Evolutionary conservation across 768 basidiomycete genomes (phyloP).

Genomic region (Tylopilus rubrobrunneus): DNA sequence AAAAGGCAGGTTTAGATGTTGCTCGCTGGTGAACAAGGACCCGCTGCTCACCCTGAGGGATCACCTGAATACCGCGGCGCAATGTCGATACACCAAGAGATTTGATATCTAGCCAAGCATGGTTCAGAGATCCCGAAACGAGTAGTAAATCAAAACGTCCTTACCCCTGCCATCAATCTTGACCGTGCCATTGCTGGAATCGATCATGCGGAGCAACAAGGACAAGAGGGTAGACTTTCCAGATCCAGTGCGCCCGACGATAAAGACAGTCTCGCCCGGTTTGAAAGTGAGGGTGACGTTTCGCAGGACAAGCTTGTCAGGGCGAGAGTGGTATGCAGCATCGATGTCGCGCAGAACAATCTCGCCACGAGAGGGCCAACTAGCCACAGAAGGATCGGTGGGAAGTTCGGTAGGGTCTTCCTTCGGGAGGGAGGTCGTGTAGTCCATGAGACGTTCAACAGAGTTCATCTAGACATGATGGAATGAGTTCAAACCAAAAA

Average conservation of each 20-base stretch:
- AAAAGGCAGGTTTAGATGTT: background rate
- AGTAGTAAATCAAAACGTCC: constrained; percentile 39
- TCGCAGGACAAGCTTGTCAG: constrained; percentile 53
- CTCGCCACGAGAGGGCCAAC: constrained; percentile 48
- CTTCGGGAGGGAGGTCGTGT: constrained; percentile 20
- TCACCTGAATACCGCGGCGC: constrained; percentile 28
- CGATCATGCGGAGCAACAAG: constrained; percentile 75
- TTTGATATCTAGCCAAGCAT: constrained; percentile 73
- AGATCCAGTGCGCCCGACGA: constrained; percentile 74
- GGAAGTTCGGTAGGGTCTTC: constrained; percentile 20
- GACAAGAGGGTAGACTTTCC: constrained; percentile 71
- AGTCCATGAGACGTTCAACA: constrained; percentile 28
- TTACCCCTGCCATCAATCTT: constrained; percentile 71
- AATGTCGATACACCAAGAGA: constrained; percentile 53
- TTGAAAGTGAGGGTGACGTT: constrained; percentile 65
- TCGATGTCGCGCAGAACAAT: constrained; percentile 57
- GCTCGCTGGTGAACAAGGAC: background rate
- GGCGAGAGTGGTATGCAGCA: constrained; percentile 71
- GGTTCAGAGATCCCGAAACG: constrained; percentile 56
- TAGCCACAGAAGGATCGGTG: constrained; percentile 19
- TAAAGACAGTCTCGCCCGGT: constrained; percentile 67
- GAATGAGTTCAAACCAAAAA: background rate
- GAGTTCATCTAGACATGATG: constrained; percentile 21
- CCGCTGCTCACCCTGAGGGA: constrained; percentile 24
- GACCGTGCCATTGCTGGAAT: constrained; percentile 58